Evolutionary conservation across 2,329 filamentous ascomycete genomes (phyloP).

Genomic region (Pyricularia pennisetigena): DNA sequence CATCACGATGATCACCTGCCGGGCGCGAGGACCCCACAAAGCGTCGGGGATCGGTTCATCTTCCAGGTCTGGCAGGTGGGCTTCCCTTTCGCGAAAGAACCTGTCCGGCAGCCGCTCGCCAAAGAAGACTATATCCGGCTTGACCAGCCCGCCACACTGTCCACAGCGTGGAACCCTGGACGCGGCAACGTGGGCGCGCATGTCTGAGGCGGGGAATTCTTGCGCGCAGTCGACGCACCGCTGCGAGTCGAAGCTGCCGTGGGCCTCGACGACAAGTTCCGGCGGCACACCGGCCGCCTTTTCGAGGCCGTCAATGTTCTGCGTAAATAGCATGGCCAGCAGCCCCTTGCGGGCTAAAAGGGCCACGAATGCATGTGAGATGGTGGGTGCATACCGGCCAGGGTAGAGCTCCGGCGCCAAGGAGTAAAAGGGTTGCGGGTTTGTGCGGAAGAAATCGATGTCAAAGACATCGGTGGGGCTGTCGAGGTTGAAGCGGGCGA

Average conservation of each 20-base stretch:
- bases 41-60: not conserved
- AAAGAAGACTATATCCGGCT: conserved; percentile 97
- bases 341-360: conserved; percentile 71
- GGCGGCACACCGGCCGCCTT: conserved; percentile 73
- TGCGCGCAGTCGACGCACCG: conserved; percentile 79
- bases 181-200: conserved; percentile 57
- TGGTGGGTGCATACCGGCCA: conserved; percentile 76
- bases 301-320: conserved; percentile 96
- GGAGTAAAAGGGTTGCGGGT: conserved; percentile 85
- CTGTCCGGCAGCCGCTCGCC: conserved; percentile 79
- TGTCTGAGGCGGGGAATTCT: conserved; percentile 60
- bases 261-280: conserved; percentile 80
- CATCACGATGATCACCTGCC: conserved; percentile 61
- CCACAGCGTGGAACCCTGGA: conserved; percentile 64
- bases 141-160: conserved; percentile 75
- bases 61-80: conserved; percentile 50
- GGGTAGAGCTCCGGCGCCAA: conserved; percentile 89
- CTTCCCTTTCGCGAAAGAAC: conserved; percentile 54
- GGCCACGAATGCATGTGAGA: conserved; percentile 82
- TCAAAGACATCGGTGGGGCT: conserved; percentile 92
- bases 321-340: conserved; percentile 81
- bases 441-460: conserved; percentile 74
- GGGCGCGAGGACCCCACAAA: not conserved
- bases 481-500: conserved; percentile 78
- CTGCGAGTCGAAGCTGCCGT: conserved; percentile 86